Percentiles rank a stretch among this genome's conserved stretches.
These are phyloP conservation scores for Piromyces finnis DNA, from an alignment of 192 early-diverging fungal genomes.

Conservation along the genomic window DNA sequence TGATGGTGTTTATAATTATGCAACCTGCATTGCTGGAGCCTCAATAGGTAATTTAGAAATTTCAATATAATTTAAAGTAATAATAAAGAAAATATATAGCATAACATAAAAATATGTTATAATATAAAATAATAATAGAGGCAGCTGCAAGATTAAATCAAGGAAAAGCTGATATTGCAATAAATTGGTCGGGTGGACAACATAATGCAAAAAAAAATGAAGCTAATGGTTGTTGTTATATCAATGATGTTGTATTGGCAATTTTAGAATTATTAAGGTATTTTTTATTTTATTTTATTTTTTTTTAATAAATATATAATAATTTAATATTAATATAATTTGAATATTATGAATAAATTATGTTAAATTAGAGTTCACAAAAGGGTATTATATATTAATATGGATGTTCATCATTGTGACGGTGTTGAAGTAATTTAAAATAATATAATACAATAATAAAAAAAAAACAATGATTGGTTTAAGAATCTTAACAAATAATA, in stretches of 20 bases:
- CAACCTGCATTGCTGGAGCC: constrained; percentile 71
- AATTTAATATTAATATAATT: no score
- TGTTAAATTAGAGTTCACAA: constrained; percentile 60
- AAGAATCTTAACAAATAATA: no score
- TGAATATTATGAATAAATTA: no score
- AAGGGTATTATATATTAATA: constrained; percentile 3
- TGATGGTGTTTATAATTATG: background rate
- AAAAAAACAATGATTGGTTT: no score
- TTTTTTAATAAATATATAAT: no score
- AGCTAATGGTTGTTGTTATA: constrained; percentile 93
- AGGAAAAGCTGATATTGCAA: constrained; percentile 69
- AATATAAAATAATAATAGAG: constrained; percentile 8
- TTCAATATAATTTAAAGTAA: no score
- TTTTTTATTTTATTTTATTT: background rate
- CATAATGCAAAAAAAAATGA: constrained; percentile 97
- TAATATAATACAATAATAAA: no score
- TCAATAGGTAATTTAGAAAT: constrained; percentile 21
- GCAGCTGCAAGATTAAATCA: constrained; percentile 68
- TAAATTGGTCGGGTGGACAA: constrained; percentile 91
- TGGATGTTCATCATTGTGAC: constrained; percentile 3
- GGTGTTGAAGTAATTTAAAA: background rate
- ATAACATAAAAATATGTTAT: no score
- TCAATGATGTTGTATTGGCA: constrained; percentile 92
- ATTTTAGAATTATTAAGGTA: constrained; percentile 77
- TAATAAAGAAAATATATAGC: no score